Percentiles rank a stretch among this genome's conserved stretches.
Conservation (phyloP, 2,329 filamentous ascomycete species). For the Pestalotiopsis sp. region DNA sequence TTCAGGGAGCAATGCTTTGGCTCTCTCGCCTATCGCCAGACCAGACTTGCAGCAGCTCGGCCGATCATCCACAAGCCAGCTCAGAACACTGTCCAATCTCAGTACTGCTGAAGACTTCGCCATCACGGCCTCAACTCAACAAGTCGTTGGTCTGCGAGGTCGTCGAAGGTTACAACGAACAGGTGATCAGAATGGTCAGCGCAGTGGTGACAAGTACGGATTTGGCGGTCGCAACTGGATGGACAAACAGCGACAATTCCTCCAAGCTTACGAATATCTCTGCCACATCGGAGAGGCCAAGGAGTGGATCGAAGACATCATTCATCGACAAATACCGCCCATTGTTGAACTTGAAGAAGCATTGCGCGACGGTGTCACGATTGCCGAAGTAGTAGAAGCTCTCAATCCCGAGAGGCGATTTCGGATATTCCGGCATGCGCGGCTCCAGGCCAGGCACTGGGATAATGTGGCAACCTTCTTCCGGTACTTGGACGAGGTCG, state of each 20-base stretch:
- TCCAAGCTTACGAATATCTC: slow-evolving; percentile 97
- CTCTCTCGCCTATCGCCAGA: slow-evolving; percentile 53
- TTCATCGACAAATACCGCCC: slow-evolving; percentile 64
- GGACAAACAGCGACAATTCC: slow-evolving; percentile 95
- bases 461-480: slow-evolving; percentile 99
- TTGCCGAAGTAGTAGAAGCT: slow-evolving; percentile 91
- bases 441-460: slow-evolving; percentile 90
- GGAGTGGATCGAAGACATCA: slow-evolving; percentile 83
- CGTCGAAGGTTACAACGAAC: slow-evolving; percentile 78
- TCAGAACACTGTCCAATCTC: slow-evolving; percentile 82
- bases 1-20: slow-evolving; percentile 31
- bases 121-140: slow-evolving; percentile 74
- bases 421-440: slow-evolving; percentile 82
- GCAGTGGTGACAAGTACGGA: slow-evolving; percentile 56
- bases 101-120: slow-evolving; percentile 77
- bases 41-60: slow-evolving; percentile 81
- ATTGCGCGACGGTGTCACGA: slow-evolving; percentile 85
- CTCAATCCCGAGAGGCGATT: slow-evolving; percentile 75
- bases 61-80: slow-evolving; percentile 85
- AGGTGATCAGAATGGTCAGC: slow-evolving; percentile 49
- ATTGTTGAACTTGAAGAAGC: slow-evolving; percentile 94
- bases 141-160: slow-evolving; percentile 85
- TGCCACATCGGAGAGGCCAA: slow-evolving; percentile 99
- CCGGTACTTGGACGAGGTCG: slow-evolving; percentile 85
- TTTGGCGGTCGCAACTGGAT: slow-evolving; percentile 94